These are phyloP conservation scores for Aspergillus udagawae DNA, from an alignment of 2,329 filamentous ascomycete species.

Conservation along the genomic window DNA sequence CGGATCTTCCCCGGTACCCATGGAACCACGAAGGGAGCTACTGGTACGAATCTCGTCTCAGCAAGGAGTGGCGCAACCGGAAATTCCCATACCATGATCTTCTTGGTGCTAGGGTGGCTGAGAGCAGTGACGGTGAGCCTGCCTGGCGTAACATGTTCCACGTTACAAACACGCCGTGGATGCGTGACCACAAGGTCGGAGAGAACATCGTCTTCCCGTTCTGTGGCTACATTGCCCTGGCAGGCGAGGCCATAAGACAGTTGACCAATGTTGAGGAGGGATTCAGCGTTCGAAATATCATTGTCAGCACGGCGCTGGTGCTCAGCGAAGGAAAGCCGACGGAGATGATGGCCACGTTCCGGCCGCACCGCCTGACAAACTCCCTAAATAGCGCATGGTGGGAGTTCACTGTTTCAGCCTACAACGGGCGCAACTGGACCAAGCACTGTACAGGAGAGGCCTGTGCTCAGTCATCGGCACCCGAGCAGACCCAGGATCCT, in stretches of 20 bases:
- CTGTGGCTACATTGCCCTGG: constrained; percentile 43
- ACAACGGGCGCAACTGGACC: constrained; percentile 14
- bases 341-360: constrained; percentile 19
- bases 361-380: constrained; percentile 10
- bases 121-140: constrained; percentile 27
- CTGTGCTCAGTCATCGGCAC: background rate
- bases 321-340: constrained; percentile 12
- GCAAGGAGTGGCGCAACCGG: constrained; percentile 15
- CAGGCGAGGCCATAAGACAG: constrained; percentile 34
- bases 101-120: constrained; percentile 23
- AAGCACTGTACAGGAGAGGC: constrained; percentile 23
- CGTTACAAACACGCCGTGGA: no score
- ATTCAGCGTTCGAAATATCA: constrained; percentile 14
- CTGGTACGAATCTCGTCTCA: constrained; percentile 16
- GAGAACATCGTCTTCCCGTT: constrained; percentile 40
- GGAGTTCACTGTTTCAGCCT: constrained; percentile 23
- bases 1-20: constrained; percentile 25
- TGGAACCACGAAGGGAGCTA: constrained; percentile 18
- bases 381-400: constrained; percentile 19
- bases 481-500: background rate
- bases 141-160: constrained; percentile 37
- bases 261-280: background rate
- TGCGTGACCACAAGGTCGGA: constrained; percentile 33
- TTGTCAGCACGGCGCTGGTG: constrained; percentile 17
- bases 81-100: constrained; percentile 18